Conservation (phyloP, 2,329 filamentous ascomycete genomes). For the Cryphonectria japonica region DNA sequence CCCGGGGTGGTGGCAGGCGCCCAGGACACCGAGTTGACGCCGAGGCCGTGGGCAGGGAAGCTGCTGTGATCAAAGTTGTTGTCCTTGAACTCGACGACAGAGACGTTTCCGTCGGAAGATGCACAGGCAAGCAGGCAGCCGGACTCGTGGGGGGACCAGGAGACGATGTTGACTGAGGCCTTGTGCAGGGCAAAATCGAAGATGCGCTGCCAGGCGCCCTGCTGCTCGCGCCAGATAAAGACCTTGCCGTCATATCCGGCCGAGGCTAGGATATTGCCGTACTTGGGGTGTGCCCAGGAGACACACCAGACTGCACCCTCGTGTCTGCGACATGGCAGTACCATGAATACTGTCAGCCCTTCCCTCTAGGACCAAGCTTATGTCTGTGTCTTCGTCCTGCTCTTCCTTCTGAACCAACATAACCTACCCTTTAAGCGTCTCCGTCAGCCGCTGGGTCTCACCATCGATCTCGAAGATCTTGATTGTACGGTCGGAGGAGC, state of each 20-base stretch:
- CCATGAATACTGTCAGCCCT: slow-evolving; percentile 3
- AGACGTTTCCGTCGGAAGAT: slow-evolving; percentile 90
- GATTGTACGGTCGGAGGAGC: slow-evolving; percentile 97
- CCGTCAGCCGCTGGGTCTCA: slow-evolving; percentile 83
- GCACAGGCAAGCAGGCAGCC: slow-evolving; percentile 95
- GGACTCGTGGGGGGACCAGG: slow-evolving; percentile 96
- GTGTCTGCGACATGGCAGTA: slow-evolving; percentile 65
- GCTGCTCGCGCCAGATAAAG: slow-evolving; percentile 95
- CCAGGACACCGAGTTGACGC: slow-evolving; percentile 96
- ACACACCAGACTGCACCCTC: slow-evolving; percentile 98
- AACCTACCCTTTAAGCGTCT: slow-evolving; percentile 89
- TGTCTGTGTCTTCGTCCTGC: too few relatives aligned
- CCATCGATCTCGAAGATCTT: slow-evolving; percentile 99
- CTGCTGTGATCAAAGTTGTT: slow-evolving; percentile 88
- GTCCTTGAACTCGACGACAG: slow-evolving; percentile 95
- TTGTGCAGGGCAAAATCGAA: slow-evolving; percentile 94
- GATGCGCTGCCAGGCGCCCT: slow-evolving; percentile 77
- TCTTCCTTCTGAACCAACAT: not conserved
- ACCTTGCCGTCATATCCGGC: slow-evolving; percentile 97
- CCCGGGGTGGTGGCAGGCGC: slow-evolving; percentile 84
- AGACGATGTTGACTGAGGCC: slow-evolving; percentile 93
- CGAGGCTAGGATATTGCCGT: slow-evolving; percentile 95
- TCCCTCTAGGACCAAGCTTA: too few relatives aligned
- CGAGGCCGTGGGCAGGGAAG: slow-evolving; percentile 89
- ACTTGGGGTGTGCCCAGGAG: slow-evolving; percentile 97